Evolutionary conservation across 345 rosid genomes (phyloP), one percentile per base, ranked within the genome.

Genomic region (Erucastrum elatum): DNA sequence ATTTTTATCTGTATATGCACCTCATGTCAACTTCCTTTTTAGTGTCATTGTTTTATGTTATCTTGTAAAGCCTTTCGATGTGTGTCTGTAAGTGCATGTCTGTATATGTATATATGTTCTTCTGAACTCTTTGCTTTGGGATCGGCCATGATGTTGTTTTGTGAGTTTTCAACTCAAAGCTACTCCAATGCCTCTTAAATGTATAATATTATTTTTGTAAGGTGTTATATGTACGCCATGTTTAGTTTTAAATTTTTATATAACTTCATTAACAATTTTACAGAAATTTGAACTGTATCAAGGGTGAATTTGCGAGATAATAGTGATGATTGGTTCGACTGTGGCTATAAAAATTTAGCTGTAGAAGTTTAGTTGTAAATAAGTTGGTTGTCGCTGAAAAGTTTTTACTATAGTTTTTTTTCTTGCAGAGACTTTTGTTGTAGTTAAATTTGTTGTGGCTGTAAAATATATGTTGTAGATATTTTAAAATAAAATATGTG

Each of bases 1-100:
- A 78, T 34, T 70, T 70, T 64, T 77, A 55, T 77, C 72, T 77
- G 44, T 76, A 41, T 63, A 27, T 65, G 76, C 26, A 70, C 81
- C 66, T 77, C 49, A 56, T 71, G 71, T 64, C 49, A 35, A 61
- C 37, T 63, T 26, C 31, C 15, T 62, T 59, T 68, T 44, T 13
- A 70, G 51, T 49, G n/a, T 63, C n/a, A 33, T 17, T 63, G 12
- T 49, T 58, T 27, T 17, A 35, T 51, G 34, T 60, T 69, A 63
- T 63, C 7, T 61, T 9, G 55, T 68, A 33, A 60, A 76, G 56
- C 17, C 17, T 27, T 49, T 63, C 13, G 21, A 51, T 49, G 55
- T 71, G 12, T 60, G 12, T 44, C n/a, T 29, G 8, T 67, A 17
- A 11, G 34, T 51, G 63, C 70, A 64, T 74, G 64, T 74, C 15